Conservation (phyloP, 768 basidiomycete genomes). For the Leccinellum rugosiceps region DNA sequence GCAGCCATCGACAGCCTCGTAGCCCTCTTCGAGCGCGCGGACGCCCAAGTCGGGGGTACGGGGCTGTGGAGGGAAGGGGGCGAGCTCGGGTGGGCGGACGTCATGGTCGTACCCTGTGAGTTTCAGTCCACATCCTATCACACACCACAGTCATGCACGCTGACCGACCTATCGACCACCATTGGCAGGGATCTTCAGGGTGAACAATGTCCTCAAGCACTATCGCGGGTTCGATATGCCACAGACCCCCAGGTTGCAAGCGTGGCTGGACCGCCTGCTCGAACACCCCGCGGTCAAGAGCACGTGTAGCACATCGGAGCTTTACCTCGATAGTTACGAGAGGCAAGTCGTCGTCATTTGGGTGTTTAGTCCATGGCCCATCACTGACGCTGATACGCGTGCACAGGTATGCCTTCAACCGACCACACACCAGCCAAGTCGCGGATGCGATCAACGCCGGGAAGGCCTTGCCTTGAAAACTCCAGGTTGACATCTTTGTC, state of each 20-base stretch:
- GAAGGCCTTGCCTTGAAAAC: slow-evolving; percentile 52
- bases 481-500: not conserved
- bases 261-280: slow-evolving; percentile 53
- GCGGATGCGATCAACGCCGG: slow-evolving; percentile 74
- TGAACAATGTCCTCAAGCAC: slow-evolving; percentile 58
- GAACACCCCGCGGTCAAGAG: slow-evolving; percentile 59
- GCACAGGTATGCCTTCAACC: slow-evolving; percentile 68
- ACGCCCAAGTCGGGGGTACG: slow-evolving; percentile 44
- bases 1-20: slow-evolving; percentile 50
- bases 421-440: slow-evolving; percentile 74
- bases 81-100: slow-evolving; percentile 59
- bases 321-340: slow-evolving; percentile 73
- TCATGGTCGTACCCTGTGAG: slow-evolving; percentile 71
- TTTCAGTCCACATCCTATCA: slow-evolving; percentile 1
- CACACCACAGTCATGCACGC: not conserved
- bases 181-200: slow-evolving; percentile 62
- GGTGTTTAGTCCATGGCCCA: not conserved
- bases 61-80: slow-evolving; percentile 62
- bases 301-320: slow-evolving; percentile 64
- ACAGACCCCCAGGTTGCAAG: slow-evolving; percentile 42
- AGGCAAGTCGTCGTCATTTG: slow-evolving; percentile 36
- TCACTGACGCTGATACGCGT: not conserved
- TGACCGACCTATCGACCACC: not conserved
- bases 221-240: slow-evolving; percentile 67
- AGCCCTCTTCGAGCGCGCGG: slow-evolving; percentile 48